Base-by-base conservation (phyloP, 2,329 filamentous ascomycete genomes). In the Colletotrichum lindemuthianum region DNA sequence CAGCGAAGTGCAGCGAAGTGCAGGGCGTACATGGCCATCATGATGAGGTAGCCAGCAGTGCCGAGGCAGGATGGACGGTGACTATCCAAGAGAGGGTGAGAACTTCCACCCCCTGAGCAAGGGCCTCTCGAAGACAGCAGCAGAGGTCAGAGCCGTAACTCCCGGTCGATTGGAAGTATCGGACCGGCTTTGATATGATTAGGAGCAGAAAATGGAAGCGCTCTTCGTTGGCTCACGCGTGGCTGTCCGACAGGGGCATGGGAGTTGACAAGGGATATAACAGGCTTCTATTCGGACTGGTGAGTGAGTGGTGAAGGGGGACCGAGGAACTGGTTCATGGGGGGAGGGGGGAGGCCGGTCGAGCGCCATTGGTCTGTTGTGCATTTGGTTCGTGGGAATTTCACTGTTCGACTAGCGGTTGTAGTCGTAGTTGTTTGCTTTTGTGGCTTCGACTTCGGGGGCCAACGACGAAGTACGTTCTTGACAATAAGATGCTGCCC, bases 361-460 rank as follows among this genome's bases (percentile, higher is more conserved):
- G 32, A 12, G 15, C 6, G 43, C n/a, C 16, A 6, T 37, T 57
- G 11, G n/a, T 32, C 16, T 10, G 11, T 50, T 15, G 39, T 50
- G 59, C 16, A 37, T 47, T 32, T 44, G 32, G 52, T 13, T 32
- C 52, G 48, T n/a, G 11, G 59, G 55, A 51, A 43, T 7, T 16
- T 16, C 43, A n/a, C 34, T 12, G n/a, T 16, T 43, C 24, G 15
- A 36, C 13, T 4, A 41, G 48, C 12, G 37, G 52, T 41, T 45
- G 54, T 34, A 47, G 16, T 55, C 58, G 43, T 56, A 47, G 16
- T 55, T 60, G 43, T 56, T 15, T 45, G 43, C 41, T n/a, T n/a
- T 15, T 8, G 41, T 45, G 43, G n/a, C 15, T 45, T 45, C 24
- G 43, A 16, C 8, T 6, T 16, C 43, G 43, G 43, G 13, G 43